These are phyloP conservation scores for Neurospora tetrasperma DNA, from an alignment of 495 filamentous ascomycete species.

Conservation along the genomic window DNA sequence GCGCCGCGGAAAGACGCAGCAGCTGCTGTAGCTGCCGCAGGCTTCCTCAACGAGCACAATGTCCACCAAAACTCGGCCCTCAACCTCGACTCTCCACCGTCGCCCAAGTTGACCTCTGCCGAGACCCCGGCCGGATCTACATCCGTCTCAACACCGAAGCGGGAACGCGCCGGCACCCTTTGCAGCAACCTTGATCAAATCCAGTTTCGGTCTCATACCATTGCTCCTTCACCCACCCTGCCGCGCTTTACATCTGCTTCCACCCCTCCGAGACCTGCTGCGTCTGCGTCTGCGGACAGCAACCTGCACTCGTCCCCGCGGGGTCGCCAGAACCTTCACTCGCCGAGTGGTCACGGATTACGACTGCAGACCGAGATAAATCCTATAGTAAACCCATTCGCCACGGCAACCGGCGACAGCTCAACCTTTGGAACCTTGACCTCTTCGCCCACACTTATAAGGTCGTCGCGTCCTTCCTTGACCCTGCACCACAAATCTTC, in stretches of 20 bases:
- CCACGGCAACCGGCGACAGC: constrained; percentile 14
- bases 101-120: constrained; percentile 2
- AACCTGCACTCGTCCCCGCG: constrained; percentile 1
- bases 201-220: constrained; percentile 25
- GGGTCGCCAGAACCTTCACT: constrained; percentile 12
- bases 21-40: constrained; percentile 7
- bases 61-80: constrained; percentile 6
- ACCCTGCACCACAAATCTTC: constrained; percentile 31
- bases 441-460: constrained; percentile 13
- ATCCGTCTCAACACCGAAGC: constrained; percentile 1
- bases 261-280: constrained; percentile 3
- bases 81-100: constrained; percentile 5
- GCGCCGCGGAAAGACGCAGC: constrained; percentile 3
- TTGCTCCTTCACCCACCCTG: constrained; percentile 24
- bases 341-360: constrained; percentile 15
- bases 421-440: not conserved
- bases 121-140: constrained; percentile 6
- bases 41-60: constrained; percentile 1
- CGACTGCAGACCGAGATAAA: constrained; percentile 28
- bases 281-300: constrained; percentile 9
- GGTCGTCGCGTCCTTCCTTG: constrained; percentile 17
- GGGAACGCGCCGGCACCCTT: not conserved
- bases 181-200: constrained; percentile 8
- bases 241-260: constrained; percentile 1
- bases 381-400: constrained; percentile 14